Base-by-base conservation (phyloP, 2,329 filamentous ascomycete genomes). In the Purpureocillium takamizusanense region DNA sequence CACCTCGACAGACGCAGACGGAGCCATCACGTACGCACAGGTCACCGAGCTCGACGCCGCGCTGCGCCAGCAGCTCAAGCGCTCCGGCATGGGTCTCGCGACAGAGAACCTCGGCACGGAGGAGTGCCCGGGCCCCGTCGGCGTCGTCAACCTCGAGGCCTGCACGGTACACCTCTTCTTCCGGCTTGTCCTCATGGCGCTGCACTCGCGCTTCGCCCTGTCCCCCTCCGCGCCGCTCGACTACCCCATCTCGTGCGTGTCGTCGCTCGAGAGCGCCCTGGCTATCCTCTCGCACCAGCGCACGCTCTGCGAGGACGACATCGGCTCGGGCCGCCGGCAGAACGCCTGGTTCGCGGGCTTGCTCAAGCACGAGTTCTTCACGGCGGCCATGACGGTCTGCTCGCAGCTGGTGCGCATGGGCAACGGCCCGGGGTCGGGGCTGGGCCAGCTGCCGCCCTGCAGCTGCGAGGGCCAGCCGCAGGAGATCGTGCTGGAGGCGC, bases 351-450 rank as follows among this genome's bases (percentile, higher is more conserved):
- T 44, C 11, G 39, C 31, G 15, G 39, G 39, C 12, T 33, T 41
- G 35, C 41, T 39, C 33, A 36, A 39, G 23, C 39, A 39, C 36
- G 42, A 44, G 25, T 41, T 39, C 33, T 44, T 41, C 36, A 44
- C 28, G 15, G 42, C 39, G 2, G 42, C 39, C 36, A 44, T 44
- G 36, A 41, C 39, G 16, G 42, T 41, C 15, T 44, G 39, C 34
- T 36, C 40, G 15, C 39, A 41, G 23, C 33, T 41, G 28, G 38
- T 44, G 12, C 35, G 34, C 23, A 25, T 10, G 21, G 21, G 21
- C 21, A 10, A 10, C 21, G 39, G 35, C 36, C 29, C 36, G 37
- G 39, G 34, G 15, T 33, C 31, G 21, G 30, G 18, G 31, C 33
- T 23, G 17, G 23, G 34, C 32, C 35, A 12, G 35, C 35, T 21